These are phyloP conservation scores for Periconia macrospinosa DNA, from an alignment of 2,329 filamentous ascomycete genomes.

Conservation along the genomic window DNA sequence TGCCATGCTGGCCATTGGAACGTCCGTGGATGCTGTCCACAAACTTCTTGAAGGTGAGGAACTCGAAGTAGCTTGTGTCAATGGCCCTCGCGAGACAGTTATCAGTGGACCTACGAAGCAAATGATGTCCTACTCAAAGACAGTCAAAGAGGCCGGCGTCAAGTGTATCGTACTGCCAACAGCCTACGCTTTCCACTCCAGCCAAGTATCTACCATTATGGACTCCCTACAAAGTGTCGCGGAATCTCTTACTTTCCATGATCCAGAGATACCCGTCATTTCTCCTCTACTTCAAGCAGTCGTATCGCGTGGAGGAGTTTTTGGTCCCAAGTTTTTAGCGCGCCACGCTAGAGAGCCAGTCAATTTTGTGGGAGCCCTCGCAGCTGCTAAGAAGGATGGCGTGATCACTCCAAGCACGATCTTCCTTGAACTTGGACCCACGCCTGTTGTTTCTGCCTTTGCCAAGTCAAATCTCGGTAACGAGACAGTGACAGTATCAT, in stretches of 20 bases:
- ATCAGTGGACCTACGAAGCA: background rate
- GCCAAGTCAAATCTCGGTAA: constrained; percentile 65
- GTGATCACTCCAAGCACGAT: constrained; percentile 67
- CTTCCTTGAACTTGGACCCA: constrained; percentile 73
- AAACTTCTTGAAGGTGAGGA: background rate
- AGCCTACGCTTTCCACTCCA: constrained; percentile 67
- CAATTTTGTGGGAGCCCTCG: constrained; percentile 66
- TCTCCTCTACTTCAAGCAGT: constrained; percentile 68
- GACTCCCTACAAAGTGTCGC: constrained; percentile 61
- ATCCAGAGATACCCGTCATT: constrained; percentile 64
- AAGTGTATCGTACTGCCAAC: background rate
- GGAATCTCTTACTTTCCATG: constrained; percentile 57
- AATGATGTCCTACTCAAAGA: background rate
- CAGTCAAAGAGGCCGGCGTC: background rate
- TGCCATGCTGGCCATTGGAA: constrained; percentile 33
- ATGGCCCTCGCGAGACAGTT: constrained; percentile 10
- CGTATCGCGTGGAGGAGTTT: constrained; percentile 58
- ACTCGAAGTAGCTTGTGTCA: background rate
- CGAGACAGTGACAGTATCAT: constrained; percentile 58
- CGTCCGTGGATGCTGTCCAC: background rate
- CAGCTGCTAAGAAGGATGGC: constrained; percentile 60
- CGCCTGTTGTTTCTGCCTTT: constrained; percentile 70
- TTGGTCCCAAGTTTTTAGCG: constrained; percentile 65
- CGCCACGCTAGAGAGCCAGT: constrained; percentile 69
- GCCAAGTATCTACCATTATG: constrained; percentile 65